A percentile compares a stretch with the other conserved stretches of the same genome.
Conservation (phyloP, 306 rosid genomes). For the Benincasa hispida region DNA sequence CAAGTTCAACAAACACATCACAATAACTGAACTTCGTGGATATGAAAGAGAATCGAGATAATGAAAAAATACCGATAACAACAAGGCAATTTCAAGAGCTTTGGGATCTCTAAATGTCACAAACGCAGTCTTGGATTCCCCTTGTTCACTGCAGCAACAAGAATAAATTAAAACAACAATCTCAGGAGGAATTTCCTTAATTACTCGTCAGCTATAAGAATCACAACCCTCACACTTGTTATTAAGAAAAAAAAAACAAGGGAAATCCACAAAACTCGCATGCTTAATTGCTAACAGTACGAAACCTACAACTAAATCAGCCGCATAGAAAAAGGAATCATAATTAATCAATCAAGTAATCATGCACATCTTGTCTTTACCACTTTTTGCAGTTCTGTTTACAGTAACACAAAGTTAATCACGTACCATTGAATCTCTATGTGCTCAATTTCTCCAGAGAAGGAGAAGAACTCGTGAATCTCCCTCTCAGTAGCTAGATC, state of each 20-base stretch:
- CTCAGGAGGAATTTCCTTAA: background rate
- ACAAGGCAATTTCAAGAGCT: conserved; percentile 84
- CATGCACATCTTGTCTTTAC: background rate
- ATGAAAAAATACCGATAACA: conserved; percentile 56
- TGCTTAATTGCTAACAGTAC: background rate
- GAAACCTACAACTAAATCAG: background rate
- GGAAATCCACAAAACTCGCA: background rate
- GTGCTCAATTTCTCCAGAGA: conserved; percentile 81
- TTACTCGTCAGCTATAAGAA: background rate
- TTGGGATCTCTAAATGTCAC: conserved; percentile 84
- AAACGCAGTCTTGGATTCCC: conserved; percentile 68
- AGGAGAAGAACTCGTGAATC: conserved; percentile 89
- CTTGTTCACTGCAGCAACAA: conserved; percentile 56
- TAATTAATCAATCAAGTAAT: background rate
- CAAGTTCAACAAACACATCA: background rate
- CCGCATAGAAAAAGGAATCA: background rate
- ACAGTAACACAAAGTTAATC: background rate
- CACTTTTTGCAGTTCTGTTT: background rate
- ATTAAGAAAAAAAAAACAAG: background rate
- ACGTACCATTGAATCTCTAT: conserved; percentile 57
- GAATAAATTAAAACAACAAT: background rate
- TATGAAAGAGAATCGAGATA: conserved; percentile 11
- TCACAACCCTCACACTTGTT: background rate
- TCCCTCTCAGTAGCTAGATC: conserved; percentile 93
- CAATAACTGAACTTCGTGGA: background rate